Evolutionary conservation across 2,329 filamentous ascomycete genomes (phyloP).

Genomic region (Thelonectria discophora): DNA sequence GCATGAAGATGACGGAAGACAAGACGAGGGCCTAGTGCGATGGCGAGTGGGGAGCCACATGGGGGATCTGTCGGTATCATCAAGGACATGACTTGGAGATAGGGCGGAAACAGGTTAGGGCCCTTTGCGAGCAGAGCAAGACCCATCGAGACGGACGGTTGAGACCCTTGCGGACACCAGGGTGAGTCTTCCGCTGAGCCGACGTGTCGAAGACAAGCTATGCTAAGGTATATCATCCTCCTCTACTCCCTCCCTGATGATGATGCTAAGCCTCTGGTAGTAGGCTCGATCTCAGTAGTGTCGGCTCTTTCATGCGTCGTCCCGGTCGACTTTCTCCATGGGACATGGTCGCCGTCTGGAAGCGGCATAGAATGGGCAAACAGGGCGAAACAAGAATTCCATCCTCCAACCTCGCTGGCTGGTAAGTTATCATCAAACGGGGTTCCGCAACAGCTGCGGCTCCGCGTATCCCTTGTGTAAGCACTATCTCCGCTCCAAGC

Average conservation of each 20-base stretch:
- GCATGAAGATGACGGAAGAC: conserved; percentile 3
- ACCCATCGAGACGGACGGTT: neutral
- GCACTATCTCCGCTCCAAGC: conserved; percentile 69
- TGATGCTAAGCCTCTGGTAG: neutral
- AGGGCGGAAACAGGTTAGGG: conserved; percentile 2
- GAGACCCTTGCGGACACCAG: neutral
- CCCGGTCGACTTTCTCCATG: neutral
- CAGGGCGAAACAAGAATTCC: neutral
- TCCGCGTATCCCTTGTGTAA: conserved; percentile 71
- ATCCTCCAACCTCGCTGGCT: neutral
- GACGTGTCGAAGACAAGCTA: neutral
- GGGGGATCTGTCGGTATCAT: conserved; percentile 10
- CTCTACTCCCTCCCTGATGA: neutral
- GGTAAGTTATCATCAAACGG: neutral
- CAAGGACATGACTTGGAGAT: conserved; percentile 2
- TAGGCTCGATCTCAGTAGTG: neutral
- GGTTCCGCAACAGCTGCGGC: conserved; percentile 7
- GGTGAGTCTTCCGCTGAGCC: conserved; percentile 1
- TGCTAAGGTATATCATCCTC: neutral
- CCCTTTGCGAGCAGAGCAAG: neutral
- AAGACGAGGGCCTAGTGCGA: neutral
- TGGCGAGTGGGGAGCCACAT: conserved; percentile 10
- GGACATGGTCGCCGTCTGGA: neutral
- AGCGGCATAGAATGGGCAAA: neutral
- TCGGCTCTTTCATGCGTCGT: neutral